phyloP scores from a whole-genome alignment of 208 protist species.

The Trypanosoma melophagium region DNA sequence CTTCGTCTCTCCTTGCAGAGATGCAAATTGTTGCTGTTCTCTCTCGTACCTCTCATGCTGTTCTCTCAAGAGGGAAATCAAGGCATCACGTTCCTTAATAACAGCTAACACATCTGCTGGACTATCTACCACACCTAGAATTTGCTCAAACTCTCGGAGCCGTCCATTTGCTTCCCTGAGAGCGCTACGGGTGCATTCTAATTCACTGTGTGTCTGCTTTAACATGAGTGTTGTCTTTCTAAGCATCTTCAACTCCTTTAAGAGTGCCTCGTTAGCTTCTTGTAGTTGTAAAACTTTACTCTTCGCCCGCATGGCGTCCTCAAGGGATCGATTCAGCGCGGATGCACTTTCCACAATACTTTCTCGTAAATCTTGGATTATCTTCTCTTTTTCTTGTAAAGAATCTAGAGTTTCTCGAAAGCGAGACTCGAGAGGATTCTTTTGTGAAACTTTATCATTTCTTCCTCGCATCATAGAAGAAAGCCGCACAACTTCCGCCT shows the following conservation, averaged over 20 bases:
- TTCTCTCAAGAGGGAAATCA: slow-evolving; percentile 54
- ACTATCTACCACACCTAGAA: slow-evolving; percentile 23
- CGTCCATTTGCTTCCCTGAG: slow-evolving; percentile 32
- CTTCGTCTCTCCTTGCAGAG: slow-evolving; percentile 22
- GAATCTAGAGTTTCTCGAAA: slow-evolving; percentile 2
- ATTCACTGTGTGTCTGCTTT: slow-evolving; percentile 34
- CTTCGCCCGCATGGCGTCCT: slow-evolving; percentile 19
- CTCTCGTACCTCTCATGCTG: slow-evolving; percentile 36
- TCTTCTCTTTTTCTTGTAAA: slow-evolving; percentile 10
- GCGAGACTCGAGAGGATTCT: not conserved
- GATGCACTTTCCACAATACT: slow-evolving; percentile 16
- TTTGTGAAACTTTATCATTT: not conserved
- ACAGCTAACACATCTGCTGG: slow-evolving; percentile 36
- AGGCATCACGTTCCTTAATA: slow-evolving; percentile 48
- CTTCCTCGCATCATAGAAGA: not conserved
- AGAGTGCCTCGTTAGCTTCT: slow-evolving; percentile 23
- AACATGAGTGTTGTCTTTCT: slow-evolving; percentile 18
- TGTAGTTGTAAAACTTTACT: slow-evolving; percentile 14
- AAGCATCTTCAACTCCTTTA: slow-evolving; percentile 14
- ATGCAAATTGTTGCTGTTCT: slow-evolving; percentile 38
- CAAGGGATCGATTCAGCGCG: slow-evolving; percentile 4
- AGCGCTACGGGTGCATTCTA: slow-evolving; percentile 35
- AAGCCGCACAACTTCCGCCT: slow-evolving; percentile 37
- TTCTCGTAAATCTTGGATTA: slow-evolving; percentile 20
- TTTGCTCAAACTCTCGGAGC: slow-evolving; percentile 36